Base-by-base conservation (phyloP, 495 filamentous ascomycete species). In the Filosporella fistucella region DNA sequence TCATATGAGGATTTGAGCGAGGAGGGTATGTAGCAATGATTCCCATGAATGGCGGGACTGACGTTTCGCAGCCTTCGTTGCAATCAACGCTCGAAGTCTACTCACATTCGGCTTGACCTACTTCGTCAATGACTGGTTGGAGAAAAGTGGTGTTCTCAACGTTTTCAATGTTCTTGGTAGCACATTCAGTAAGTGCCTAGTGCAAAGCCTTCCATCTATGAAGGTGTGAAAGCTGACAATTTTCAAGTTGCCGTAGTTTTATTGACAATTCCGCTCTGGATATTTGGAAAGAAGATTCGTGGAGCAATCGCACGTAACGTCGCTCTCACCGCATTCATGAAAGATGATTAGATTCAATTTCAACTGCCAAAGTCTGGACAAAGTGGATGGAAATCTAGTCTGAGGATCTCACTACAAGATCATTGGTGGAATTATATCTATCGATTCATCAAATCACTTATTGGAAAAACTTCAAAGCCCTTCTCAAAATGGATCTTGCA, bases 101-200 rank as follows among this genome's bases (percentile, higher is more conserved):
- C 57, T 80, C 6, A 74, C 74, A 1, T 78, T 78, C 45, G 72
- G 71, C 2, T 36, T 78, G 47, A 75, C 69, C 6, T 79, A 75
- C 49, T 76, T 78, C 48, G 71, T 75, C 24, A 71, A 75, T 49
- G 63, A 66, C 42, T 78, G 75, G 75, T 54, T 75, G 6, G 60
- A 47, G 5, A 63, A 57, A 39, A 63, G 71, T 49, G 75, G 75
- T 0, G 59, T 68, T 2, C 58, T 77, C 26, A 49, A 61, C 11
- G 74, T 80, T 6, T 78, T 78, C 57, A 67, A 63, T 47, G 67
- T 75, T n/a, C 65, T 78, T 1, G 74, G 74, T 0, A 57, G 62
- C 1, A 49, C 75, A 5, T 67, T 57, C 20, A 33, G n/a, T n/a
- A n/a, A n/a, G n/a, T n/a, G n/a, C n/a, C n/a, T n/a, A n/a, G n/a